Evolutionary conservation across 208 protist genomes (phyloP).

Genomic region (Naegleria gruberi): DNA sequence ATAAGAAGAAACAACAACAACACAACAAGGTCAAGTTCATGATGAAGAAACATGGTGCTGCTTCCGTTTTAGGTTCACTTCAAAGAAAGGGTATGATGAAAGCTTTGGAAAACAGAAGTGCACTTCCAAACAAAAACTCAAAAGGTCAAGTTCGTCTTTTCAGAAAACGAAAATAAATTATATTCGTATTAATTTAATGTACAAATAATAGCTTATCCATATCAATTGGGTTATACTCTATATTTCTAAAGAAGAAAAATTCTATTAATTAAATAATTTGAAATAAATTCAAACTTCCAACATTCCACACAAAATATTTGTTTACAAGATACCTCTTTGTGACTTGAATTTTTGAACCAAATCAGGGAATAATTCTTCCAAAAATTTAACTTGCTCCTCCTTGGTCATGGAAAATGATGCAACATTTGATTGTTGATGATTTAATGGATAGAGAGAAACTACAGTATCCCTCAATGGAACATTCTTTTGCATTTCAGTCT

Average conservation of each 20-base stretch:
- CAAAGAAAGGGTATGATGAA: background rate
- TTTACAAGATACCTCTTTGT: background rate
- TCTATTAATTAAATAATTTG: too few relatives aligned
- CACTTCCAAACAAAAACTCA: background rate
- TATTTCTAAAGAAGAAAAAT: too few relatives aligned
- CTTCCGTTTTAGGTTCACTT: background rate
- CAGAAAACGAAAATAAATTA: background rate
- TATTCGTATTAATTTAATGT: background rate
- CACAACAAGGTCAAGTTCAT: background rate
- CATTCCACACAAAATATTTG: too few relatives aligned
- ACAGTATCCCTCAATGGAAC: background rate
- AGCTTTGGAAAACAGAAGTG: background rate
- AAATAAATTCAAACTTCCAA: too few relatives aligned
- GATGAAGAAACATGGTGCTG: background rate
- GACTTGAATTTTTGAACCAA: background rate
- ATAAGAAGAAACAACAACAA: background rate
- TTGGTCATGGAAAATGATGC: background rate
- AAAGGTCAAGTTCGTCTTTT: background rate
- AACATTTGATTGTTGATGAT: background rate
- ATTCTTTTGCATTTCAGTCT: background rate
- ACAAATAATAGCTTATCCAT: too few relatives aligned
- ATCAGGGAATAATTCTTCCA: background rate
- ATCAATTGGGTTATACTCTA: too few relatives aligned
- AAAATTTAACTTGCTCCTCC: background rate
- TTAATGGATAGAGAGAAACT: background rate